A percentile compares a stretch with the other conserved stretches of the same genome.
phyloP scores from a whole-genome alignment of 2,329 filamentous ascomycete species.

The Fusarium piperis region DNA sequence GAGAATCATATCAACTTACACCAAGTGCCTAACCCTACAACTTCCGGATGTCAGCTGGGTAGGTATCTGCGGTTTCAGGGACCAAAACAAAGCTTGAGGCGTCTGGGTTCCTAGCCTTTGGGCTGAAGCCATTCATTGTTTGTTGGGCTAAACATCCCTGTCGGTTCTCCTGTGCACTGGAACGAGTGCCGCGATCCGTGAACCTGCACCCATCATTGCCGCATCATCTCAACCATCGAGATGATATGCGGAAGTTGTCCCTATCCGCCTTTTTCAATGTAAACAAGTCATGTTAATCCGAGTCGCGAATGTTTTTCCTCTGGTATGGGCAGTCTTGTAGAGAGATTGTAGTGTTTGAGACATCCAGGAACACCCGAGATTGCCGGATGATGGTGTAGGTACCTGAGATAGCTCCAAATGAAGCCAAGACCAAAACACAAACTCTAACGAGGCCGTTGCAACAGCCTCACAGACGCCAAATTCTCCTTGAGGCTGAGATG shows the following conservation, averaged over 20 bases:
- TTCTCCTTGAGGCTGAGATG: background rate
- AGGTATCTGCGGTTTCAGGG: background rate
- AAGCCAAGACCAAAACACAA: background rate
- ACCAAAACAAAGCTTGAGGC: background rate
- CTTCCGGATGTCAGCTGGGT: background rate
- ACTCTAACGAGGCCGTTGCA: background rate
- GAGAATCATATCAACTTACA: slow-evolving; percentile 51
- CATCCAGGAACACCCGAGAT: slow-evolving; percentile 9
- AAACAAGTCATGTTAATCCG: background rate
- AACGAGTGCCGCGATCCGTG: background rate
- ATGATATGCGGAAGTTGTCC: background rate
- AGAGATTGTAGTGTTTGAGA: slow-evolving; percentile 18
- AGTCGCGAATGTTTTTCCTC: background rate
- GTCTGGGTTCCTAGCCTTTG: background rate
- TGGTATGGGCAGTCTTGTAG: slow-evolving; percentile 5
- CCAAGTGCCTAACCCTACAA: background rate
- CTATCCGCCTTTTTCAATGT: background rate
- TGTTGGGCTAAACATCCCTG: slow-evolving; percentile 2
- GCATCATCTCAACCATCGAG: background rate
- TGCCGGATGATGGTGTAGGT: background rate
- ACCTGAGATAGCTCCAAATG: background rate
- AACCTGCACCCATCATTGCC: background rate
- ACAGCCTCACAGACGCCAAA: background rate
- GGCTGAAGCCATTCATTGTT: background rate
- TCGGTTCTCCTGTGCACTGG: background rate